A percentile compares a stretch with the other conserved stretches of the same genome.
phyloP scores from a whole-genome alignment of 177 flowering plant species.

The Vitis hybrid region DNA sequence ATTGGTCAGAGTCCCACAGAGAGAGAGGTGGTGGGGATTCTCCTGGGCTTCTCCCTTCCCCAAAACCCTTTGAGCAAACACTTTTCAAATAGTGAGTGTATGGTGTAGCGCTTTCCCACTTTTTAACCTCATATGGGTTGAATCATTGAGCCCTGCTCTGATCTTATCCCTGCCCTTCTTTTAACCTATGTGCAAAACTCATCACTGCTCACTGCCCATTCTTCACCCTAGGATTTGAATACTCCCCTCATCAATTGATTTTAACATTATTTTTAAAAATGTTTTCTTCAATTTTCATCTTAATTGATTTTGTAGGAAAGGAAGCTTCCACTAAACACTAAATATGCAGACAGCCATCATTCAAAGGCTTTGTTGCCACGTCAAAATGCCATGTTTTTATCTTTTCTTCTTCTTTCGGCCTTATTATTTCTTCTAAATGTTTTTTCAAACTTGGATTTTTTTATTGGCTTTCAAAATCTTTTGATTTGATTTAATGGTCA shows the following conservation, averaged over 20 bases:
- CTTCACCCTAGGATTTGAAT: no score
- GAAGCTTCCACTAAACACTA: no score
- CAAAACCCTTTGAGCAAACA: conserved; percentile 16
- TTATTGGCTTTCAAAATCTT: background rate
- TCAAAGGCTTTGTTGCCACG: no score
- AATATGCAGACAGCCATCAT: no score
- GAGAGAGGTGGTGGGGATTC: background rate
- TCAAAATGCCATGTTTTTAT: no score
- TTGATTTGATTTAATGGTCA: conserved; percentile 15
- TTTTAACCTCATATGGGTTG: conserved; percentile 24
- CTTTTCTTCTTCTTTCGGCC: background rate
- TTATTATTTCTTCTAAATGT: background rate
- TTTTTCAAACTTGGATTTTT: conserved; percentile 2
- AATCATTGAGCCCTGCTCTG: conserved; percentile 23
- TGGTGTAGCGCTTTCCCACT: conserved; percentile 10
- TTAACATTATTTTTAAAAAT: no score
- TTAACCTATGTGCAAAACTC: background rate
- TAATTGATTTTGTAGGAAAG: no score
- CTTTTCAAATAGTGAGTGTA: conserved; percentile 12
- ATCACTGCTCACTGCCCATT: no score
- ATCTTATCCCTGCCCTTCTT: conserved; percentile 2
- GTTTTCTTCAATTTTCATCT: no score
- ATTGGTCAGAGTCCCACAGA: background rate
- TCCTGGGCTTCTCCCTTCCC: background rate
- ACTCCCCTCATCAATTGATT: no score